Base-by-base conservation (phyloP, 805 yeast species). In the Yamadazyma olivae region DNA sequence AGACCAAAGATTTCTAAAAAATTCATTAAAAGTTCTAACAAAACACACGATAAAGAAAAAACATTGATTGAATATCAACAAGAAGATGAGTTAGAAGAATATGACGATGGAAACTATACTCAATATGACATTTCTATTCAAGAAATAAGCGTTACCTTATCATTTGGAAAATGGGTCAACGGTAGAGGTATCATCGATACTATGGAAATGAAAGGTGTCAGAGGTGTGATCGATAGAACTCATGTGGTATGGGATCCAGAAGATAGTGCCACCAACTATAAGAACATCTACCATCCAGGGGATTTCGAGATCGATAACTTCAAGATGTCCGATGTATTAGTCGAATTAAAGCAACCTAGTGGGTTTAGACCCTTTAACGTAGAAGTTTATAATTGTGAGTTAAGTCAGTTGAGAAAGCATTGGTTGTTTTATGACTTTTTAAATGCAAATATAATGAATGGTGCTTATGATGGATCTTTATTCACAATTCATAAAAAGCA, bases 41-140 rank as follows among this genome's bases (percentile, higher is more conserved):
- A 20, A 18, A n/a, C n/a, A n/a, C n/a, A n/a, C n/a, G 19, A 17
- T 20, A 27, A 12, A 9, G 6, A 15, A 17, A 14, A 17, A 2
- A 25, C 32, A 19, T 4, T 14, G 10, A n/a, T 14, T 19, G 13
- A 29, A 12, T 10, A 15, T 3, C n/a, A 21, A 17, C 28, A 26
- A 77, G 82, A 19, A 42, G 54, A 27, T 12, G 49, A 50, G 18
- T 69, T 61, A 12, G 71, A 62, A 18, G 63, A 62, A 15, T 68
- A 64, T 37, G 96, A 84, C 49, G 95, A 89, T 54, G 98, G 97
- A 1, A 93, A 93, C 59, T 93, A 90, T 59, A 91, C 99, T 0
- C 99, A 93, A 56, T 93, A 83, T 56, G 99, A 93, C 57, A 57
- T 93, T 26, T 86, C 95, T 0, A 83, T 93, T 12, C 96, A 91